These are phyloP conservation scores for Aspergillus sp. DNA, from an alignment of 2,329 filamentous ascomycete genomes.

Conservation along the genomic window DNA sequence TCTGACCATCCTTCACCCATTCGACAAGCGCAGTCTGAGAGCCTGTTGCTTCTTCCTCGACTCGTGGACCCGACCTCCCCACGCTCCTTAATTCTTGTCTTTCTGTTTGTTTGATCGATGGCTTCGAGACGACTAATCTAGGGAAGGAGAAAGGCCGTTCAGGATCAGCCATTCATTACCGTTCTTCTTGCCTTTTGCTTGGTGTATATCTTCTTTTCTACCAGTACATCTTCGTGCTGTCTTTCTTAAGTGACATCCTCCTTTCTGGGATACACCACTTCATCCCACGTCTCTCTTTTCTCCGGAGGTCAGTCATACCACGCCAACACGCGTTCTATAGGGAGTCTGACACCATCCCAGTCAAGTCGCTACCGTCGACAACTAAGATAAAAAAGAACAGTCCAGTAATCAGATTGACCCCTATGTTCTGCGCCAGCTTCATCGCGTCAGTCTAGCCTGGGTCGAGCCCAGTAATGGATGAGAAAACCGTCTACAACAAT, in stretches of 20 bases:
- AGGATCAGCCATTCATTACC: not conserved
- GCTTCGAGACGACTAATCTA: conserved; percentile 5
- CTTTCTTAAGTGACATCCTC: too few relatives aligned
- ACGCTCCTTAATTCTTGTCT: not conserved
- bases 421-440: conserved; percentile 3
- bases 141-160: not conserved
- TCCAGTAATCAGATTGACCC: not conserved
- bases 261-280: not conserved
- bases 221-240: too few relatives aligned
- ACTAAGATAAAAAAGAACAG: too few relatives aligned
- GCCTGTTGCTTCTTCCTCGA: not conserved
- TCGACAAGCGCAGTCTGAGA: not conserved
- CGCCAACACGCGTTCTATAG: too few relatives aligned
- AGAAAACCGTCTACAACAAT: conserved; percentile 9
- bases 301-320: too few relatives aligned
- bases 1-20: not conserved
- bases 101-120: not conserved
- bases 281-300: not conserved
- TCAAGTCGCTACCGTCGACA: too few relatives aligned
- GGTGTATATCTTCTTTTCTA: not conserved
- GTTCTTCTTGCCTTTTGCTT: not conserved
- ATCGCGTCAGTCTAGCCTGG: conserved; percentile 1
- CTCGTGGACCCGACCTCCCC: not conserved
- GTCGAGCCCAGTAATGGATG: conserved; percentile 25
- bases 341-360: too few relatives aligned